Percentiles rank a stretch among this genome's conserved stretches.
phyloP scores from a whole-genome alignment of 768 basidiomycete genomes.

The Hortiboletus campestris region DNA sequence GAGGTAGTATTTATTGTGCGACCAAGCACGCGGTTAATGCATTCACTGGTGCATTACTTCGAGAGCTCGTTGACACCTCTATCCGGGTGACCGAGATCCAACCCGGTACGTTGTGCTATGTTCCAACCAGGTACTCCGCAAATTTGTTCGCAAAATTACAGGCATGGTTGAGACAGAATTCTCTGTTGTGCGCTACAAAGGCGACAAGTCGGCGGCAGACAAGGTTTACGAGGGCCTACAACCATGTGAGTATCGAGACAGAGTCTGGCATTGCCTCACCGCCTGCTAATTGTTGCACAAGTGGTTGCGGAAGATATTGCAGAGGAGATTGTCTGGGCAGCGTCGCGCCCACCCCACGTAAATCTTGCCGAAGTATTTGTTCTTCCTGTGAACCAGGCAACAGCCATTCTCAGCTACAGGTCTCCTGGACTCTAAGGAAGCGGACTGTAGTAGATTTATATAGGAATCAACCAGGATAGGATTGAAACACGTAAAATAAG shows the following conservation, averaged over 20 bases:
- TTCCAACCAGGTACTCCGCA: background rate
- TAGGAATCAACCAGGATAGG: background rate
- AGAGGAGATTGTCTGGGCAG: conserved; percentile 97
- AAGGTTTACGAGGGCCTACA: conserved; percentile 89
- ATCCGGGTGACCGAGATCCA: conserved; percentile 95
- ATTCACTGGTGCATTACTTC: conserved; percentile 77
- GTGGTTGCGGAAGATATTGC: conserved; percentile 87
- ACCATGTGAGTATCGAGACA: conserved; percentile 57
- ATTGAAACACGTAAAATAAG: conserved; percentile 24
- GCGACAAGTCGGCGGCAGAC: conserved; percentile 77
- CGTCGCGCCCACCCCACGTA: conserved; percentile 87
- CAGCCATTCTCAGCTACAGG: conserved; percentile 61
- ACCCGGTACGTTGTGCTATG: conserved; percentile 55
- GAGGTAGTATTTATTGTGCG: conserved; percentile 91
- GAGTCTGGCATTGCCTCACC: background rate
- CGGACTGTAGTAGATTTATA: background rate
- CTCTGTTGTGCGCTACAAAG: conserved; percentile 85
- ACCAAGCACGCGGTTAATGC: conserved; percentile 86
- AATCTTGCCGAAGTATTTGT: conserved; percentile 83
- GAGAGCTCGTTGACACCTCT: conserved; percentile 88
- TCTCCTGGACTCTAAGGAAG: conserved; percentile 22
- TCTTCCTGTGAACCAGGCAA: conserved; percentile 79
- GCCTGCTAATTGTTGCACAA: conserved; percentile 29
- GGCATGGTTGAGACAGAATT: conserved; percentile 93
- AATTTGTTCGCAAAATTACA: conserved; percentile 22